Evolutionary conservation across 2,329 filamentous ascomycete genomes (phyloP).

Genomic region (Cytospora chrysosperma): DNA sequence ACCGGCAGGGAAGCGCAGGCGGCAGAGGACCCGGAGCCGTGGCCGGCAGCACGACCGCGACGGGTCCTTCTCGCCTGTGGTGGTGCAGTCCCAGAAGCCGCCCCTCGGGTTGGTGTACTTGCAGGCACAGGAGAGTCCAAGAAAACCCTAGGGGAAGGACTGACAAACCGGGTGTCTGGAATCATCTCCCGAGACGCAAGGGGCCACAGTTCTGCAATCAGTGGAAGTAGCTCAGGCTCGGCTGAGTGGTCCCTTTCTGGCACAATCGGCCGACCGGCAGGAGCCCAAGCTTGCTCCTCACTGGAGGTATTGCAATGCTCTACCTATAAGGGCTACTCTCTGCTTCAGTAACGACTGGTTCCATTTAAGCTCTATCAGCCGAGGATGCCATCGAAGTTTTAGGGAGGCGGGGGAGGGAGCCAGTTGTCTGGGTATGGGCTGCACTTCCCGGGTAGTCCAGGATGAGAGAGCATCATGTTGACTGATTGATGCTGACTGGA

Average conservation of each 20-base stretch:
- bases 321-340: too few species aligned
- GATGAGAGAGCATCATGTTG: neutral
- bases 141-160: neutral
- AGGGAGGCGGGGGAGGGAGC: neutral
- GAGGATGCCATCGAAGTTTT: neutral
- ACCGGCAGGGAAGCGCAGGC: constrained; percentile 29
- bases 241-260: neutral
- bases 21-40: constrained; percentile 40
- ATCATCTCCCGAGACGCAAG: neutral
- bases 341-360: neutral
- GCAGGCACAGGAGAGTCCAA: neutral
- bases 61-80: constrained; percentile 15
- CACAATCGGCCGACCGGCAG: neutral
- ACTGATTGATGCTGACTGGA: neutral
- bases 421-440: neutral
- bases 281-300: neutral
- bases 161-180: neutral
- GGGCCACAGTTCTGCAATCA: neutral
- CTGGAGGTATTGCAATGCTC: neutral
- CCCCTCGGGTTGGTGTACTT: constrained; percentile 20
- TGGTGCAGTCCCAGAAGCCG: constrained; percentile 15
- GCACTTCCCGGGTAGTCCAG: neutral
- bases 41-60: constrained; percentile 31
- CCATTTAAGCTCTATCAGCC: neutral
- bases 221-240: neutral